These are phyloP conservation scores for Tribonema minus DNA, from an alignment of 108 stramenopile genomes.

Conservation along the genomic window DNA sequence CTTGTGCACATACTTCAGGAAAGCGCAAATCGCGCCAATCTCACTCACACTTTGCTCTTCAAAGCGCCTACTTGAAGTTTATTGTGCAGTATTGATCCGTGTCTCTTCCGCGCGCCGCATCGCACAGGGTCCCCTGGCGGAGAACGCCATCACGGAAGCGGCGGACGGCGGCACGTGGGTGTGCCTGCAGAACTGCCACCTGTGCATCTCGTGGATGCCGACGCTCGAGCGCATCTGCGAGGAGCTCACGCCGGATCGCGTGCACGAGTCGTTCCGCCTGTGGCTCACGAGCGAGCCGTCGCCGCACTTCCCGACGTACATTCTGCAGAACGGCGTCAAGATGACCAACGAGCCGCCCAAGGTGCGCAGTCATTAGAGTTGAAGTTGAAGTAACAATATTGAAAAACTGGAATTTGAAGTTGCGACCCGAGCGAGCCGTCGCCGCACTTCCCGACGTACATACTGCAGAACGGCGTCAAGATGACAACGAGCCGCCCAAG, in stretches of 20 bases:
- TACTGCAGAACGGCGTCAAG: conserved; percentile 65
- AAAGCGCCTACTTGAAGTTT: too few relatives aligned
- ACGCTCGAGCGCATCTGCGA: conserved; percentile 62
- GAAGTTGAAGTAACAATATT: too few relatives aligned
- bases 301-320: conserved; percentile 60
- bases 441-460: conserved; percentile 60
- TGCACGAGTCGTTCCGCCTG: conserved; percentile 57
- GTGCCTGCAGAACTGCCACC: conserved; percentile 65
- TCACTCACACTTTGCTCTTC: too few relatives aligned
- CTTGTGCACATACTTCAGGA: too few relatives aligned
- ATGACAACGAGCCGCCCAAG: conserved; percentile 71
- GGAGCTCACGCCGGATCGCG: conserved; percentile 52
- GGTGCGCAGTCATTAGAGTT: too few relatives aligned
- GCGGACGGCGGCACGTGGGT: conserved; percentile 62
- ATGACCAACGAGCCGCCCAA: conserved; percentile 68
- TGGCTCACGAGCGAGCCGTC: conserved; percentile 66
- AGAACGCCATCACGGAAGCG: conserved; percentile 54
- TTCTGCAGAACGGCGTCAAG: conserved; percentile 65
- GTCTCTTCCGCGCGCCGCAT: too few relatives aligned
- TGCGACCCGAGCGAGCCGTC: too few relatives aligned
- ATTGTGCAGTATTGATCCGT: too few relatives aligned
- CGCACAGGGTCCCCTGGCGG: too few relatives aligned
- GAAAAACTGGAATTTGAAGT: too few relatives aligned
- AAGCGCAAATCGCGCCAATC: too few relatives aligned
- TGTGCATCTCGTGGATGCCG: conserved; percentile 63